phyloP scores from a whole-genome alignment of 1,139 yeast species.

The Lodderomyces metapsilosis region DNA sequence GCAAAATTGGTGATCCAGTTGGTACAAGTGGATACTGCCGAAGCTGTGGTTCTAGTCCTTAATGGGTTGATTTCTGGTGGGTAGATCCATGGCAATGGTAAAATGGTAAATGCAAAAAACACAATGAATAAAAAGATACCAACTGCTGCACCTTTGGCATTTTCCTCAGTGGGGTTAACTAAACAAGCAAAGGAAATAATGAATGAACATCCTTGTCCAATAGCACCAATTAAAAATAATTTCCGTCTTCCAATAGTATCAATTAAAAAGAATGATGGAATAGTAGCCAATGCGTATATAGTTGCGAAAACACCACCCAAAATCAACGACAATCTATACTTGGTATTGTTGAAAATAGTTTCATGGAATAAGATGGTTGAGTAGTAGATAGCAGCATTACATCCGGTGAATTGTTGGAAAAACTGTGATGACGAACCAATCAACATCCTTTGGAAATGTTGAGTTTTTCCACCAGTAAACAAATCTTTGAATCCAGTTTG shows the following conservation, averaged over 20 bases:
- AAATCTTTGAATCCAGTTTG: constrained; percentile 49
- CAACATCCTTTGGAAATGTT: constrained; percentile 53
- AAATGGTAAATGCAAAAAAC: constrained; percentile 56
- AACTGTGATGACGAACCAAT: constrained; percentile 60
- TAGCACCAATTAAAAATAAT: constrained; percentile 49
- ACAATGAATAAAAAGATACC: constrained; percentile 53
- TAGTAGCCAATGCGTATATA: constrained; percentile 58
- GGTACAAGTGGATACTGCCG: constrained; percentile 51
- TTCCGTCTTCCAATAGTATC: constrained; percentile 71
- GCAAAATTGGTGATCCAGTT: constrained; percentile 49
- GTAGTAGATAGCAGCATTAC: constrained; percentile 69
- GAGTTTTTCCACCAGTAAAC: constrained; percentile 57
- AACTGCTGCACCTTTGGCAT: constrained; percentile 50
- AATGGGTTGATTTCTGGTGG: constrained; percentile 67
- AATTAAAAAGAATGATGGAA: constrained; percentile 62
- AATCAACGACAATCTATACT: constrained; percentile 52
- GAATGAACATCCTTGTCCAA: constrained; percentile 45
- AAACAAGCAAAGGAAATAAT: constrained; percentile 44
- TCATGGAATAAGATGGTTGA: constrained; percentile 64
- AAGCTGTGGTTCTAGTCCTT: constrained; percentile 55
- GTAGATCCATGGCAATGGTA: constrained; percentile 59
- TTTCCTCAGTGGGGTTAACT: constrained; percentile 27
- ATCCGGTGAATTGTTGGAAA: constrained; percentile 62
- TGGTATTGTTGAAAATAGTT: constrained; percentile 39
- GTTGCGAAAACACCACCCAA: constrained; percentile 67